These are phyloP conservation scores for Lactarius vividus DNA, from an alignment of 768 basidiomycete species.

Conservation along the genomic window DNA sequence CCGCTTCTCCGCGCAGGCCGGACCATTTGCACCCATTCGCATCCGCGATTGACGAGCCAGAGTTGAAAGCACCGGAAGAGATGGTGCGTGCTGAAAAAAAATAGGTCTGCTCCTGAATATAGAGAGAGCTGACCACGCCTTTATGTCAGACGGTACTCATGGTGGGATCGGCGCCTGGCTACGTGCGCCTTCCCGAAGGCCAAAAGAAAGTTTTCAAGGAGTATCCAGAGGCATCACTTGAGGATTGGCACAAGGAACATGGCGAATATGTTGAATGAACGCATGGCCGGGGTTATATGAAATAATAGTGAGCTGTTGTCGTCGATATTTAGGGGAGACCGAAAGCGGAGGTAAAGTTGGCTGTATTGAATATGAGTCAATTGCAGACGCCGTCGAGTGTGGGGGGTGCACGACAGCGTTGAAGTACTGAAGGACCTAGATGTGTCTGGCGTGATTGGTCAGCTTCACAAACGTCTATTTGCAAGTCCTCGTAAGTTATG, in stretches of 20 bases:
- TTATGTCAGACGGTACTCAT: slow-evolving; percentile 1
- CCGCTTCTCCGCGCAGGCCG: slow-evolving; percentile 42
- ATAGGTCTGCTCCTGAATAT: not conserved
- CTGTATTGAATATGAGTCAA: too few species aligned
- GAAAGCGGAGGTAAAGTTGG: too few species aligned
- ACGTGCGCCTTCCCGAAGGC: slow-evolving; percentile 63
- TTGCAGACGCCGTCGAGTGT: too few species aligned
- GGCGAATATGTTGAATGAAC: slow-evolving; percentile 38
- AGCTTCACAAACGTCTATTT: not conserved
- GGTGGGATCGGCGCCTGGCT: slow-evolving; percentile 50
- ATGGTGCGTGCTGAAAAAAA: slow-evolving; percentile 40
- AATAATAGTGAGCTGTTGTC: not conserved
- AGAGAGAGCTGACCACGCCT: not conserved
- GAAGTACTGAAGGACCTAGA: too few species aligned
- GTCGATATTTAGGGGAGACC: not conserved
- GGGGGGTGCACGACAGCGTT: too few species aligned
- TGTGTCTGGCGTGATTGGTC: too few species aligned
- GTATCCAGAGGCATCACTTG: slow-evolving; percentile 48
- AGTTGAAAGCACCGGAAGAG: slow-evolving; percentile 48
- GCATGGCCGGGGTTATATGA: not conserved
- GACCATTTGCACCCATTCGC: slow-evolving; percentile 67
- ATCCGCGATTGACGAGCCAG: slow-evolving; percentile 60
- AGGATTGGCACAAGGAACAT: slow-evolving; percentile 60
- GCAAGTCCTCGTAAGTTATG: not conserved
- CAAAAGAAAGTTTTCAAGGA: slow-evolving; percentile 44